Evolutionary conservation across 164 flowering plant genomes (phyloP), one percentile per base, ranked within the genome.

Genomic region (Macadamia tetraphylla): DNA sequence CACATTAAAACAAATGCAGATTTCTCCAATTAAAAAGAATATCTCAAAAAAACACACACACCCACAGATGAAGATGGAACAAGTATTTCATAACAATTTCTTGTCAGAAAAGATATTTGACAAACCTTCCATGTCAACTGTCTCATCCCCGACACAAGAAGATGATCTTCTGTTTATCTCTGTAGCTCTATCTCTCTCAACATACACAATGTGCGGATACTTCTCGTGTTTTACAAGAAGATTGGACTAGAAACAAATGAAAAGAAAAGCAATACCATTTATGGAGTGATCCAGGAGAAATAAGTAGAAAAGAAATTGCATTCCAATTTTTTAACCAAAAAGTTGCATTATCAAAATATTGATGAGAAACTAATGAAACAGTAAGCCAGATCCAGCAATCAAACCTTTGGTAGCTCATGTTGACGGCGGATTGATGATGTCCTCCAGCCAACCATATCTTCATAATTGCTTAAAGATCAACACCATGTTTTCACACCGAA

Each of bases 401-500:
- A 32, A 29, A 92, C 97, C 98, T 88, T 82, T 29, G 97, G 98
- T 60, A 95, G 84, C 75, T 95, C 99, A 82, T 81, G 62, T 65
- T 82, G 88, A 61, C 93, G 89, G 43, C 98, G 84, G 42, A 95
- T 90, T 46, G 99, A 95, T 71, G 99, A 92, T 44, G 99, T 92
- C 68, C 97, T 79, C 99, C 99, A 95, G 40, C 99, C 99, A 70
- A 95, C 99, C 71, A 95, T 77, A 81, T 90, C 99, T 92, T 70
- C 17, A 67, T 29, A 12, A 64, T 29, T 23, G 78, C 84, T 75
- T 81, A 63, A 79, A 79, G 83, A 59, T 58, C 70, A 77, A 74
- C 68, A 67, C 0, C 43, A 10, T 72, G 29, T 23, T 13, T 11
- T 35, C 35, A 35, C 6, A 31, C n/a, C 32, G 13, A 56, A 55